phyloP scores from a whole-genome alignment of 192 early-diverging fungal genomes.

The Coemansia reversa region DNA sequence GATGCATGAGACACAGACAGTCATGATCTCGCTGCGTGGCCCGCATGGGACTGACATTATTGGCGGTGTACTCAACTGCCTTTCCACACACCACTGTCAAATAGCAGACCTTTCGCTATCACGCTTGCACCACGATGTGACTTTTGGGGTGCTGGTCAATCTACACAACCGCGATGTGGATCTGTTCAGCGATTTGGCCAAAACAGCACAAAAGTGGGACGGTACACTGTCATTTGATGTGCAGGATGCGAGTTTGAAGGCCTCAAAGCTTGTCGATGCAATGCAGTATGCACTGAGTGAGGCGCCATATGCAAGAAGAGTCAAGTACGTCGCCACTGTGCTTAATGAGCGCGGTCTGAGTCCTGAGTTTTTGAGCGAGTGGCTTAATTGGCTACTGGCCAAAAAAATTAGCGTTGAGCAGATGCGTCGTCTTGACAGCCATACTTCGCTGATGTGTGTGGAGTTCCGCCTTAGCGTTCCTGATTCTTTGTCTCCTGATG shows the following conservation, averaged over 20 bases:
- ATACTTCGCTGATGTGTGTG: slow-evolving; percentile 67
- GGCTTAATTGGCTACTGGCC: slow-evolving; percentile 73
- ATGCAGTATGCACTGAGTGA: slow-evolving; percentile 60
- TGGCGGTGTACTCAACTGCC: slow-evolving; percentile 72
- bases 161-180: slow-evolving; percentile 72
- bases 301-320: slow-evolving; percentile 80
- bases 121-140: slow-evolving; percentile 90
- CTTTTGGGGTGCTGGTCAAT: slow-evolving; percentile 83
- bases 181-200: slow-evolving; percentile 74
- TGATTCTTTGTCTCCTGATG: slow-evolving; percentile 60
- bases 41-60: slow-evolving; percentile 92
- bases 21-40: slow-evolving; percentile 78
- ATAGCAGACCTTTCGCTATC: slow-evolving; percentile 87
- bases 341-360: slow-evolving; percentile 80
- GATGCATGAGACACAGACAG: slow-evolving; percentile 62
- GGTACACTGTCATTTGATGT: slow-evolving; percentile 82
- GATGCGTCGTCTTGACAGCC: slow-evolving; percentile 74
- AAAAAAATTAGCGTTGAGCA: slow-evolving; percentile 85
- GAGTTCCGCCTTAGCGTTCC: slow-evolving; percentile 87
- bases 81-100: slow-evolving; percentile 71
- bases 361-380: slow-evolving; percentile 74
- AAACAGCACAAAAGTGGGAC: slow-evolving; percentile 81
- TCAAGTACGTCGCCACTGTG: slow-evolving; percentile 85
- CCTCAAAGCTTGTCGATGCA: slow-evolving; percentile 55
- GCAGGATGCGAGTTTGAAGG: slow-evolving; percentile 60